phyloP scores from a whole-genome alignment of 2,329 filamentous ascomycete species.

The Ustulina deusta region DNA sequence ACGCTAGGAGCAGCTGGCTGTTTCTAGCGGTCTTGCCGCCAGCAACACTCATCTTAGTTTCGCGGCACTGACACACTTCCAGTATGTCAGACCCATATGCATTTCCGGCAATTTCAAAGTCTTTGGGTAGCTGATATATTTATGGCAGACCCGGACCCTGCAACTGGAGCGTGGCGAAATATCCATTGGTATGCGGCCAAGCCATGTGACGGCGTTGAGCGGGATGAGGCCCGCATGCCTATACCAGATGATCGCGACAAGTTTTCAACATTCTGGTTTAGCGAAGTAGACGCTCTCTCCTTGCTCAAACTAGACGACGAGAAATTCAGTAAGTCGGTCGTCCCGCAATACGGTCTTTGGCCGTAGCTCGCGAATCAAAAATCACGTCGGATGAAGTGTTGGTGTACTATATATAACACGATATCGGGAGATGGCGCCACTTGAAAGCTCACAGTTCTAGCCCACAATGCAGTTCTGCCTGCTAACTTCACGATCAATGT shows the following conservation, averaged over 20 bases:
- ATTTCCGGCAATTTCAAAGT: conserved; percentile 9
- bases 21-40: conserved; percentile 6
- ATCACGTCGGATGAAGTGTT: conserved; percentile 11
- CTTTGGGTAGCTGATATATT: conserved; percentile 28
- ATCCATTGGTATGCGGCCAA: conserved; percentile 48
- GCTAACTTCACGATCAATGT: conserved; percentile 35
- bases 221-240: conserved; percentile 47
- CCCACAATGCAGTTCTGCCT: conserved; percentile 19
- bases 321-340: conserved; percentile 48
- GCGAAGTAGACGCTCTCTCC: conserved; percentile 45
- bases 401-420: conserved; percentile 20
- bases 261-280: conserved; percentile 49
- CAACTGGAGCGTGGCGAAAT: conserved; percentile 47
- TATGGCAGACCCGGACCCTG: conserved; percentile 48
- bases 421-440: conserved; percentile 6
- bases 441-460: conserved; percentile 2
- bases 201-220: conserved; percentile 40
- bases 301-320: conserved; percentile 50
- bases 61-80: conserved; percentile 25
- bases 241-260: conserved; percentile 47
- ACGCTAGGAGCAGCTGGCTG: conserved; percentile 14
- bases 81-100: conserved; percentile 42
- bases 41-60: conserved; percentile 12
- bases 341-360: conserved; percentile 3
- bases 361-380: background rate